Evolutionary conservation across 78 protist species (phyloP).

Genomic region (Parvularia atlantis): DNA sequence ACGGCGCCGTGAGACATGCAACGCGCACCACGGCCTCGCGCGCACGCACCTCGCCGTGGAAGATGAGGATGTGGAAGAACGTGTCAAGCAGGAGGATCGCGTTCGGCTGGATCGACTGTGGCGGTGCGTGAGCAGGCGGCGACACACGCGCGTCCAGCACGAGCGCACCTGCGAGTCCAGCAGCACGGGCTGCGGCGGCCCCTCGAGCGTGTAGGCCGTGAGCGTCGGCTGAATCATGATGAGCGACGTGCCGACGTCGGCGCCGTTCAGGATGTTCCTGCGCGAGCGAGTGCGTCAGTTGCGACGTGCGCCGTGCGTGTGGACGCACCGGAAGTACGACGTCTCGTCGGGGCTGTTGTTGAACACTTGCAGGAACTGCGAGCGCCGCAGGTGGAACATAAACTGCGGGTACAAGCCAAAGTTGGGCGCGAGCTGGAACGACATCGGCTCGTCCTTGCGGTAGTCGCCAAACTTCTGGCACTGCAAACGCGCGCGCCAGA

Average conservation of each 20-base stretch:
- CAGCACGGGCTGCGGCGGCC: slow-evolving; percentile 68
- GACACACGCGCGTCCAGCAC: not conserved
- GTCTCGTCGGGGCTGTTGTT: slow-evolving; percentile 95
- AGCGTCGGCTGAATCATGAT: slow-evolving; percentile 97
- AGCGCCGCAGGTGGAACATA: slow-evolving; percentile 96
- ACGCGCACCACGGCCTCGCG: no score
- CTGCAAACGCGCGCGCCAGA: no score
- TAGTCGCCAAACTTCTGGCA: slow-evolving; percentile 57
- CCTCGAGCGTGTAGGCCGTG: slow-evolving; percentile 55
- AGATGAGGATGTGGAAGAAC: slow-evolving; percentile 89
- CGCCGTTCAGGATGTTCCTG: slow-evolving; percentile 56
- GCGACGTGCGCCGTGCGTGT: no score
- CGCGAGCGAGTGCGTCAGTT: no score
- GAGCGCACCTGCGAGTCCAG: slow-evolving; percentile 40
- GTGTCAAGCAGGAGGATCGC: slow-evolving; percentile 90
- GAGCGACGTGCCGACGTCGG: slow-evolving; percentile 57
- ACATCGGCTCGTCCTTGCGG: slow-evolving; percentile 57
- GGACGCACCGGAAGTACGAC: slow-evolving; percentile 39
- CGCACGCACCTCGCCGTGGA: slow-evolving; percentile 73
- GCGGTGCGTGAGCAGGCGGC: not conserved
- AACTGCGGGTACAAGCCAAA: slow-evolving; percentile 91
- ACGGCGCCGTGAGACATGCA: no score
- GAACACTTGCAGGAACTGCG: slow-evolving; percentile 86
- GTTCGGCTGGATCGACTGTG: slow-evolving; percentile 42
- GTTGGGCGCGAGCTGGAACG: slow-evolving; percentile 54